Evolutionary conservation across 352 stramenopile species (phyloP).

Genomic region (Phytophthora podocarpi): DNA sequence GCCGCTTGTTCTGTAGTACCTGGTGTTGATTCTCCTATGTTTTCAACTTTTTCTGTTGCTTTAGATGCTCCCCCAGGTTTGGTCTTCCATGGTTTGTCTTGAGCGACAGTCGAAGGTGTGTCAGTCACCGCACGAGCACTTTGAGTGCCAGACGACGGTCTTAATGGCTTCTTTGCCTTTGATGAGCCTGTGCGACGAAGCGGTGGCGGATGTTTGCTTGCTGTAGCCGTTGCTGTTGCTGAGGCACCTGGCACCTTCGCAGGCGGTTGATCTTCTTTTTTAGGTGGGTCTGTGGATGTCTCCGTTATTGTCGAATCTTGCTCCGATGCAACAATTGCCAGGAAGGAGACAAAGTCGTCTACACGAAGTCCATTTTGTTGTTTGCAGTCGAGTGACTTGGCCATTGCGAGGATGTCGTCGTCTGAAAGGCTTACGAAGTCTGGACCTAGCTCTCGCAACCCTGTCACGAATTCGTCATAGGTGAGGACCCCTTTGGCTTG

Average conservation of each 20-base stretch:
- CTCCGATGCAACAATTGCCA: background rate
- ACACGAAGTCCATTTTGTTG: slow-evolving; percentile 39
- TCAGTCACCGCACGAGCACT: slow-evolving; percentile 19
- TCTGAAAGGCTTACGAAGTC: slow-evolving; percentile 44
- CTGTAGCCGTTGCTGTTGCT: too few relatives aligned
- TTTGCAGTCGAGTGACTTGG: slow-evolving; percentile 39
- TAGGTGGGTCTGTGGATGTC: background rate
- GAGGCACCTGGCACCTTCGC: background rate
- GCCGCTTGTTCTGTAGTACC: background rate
- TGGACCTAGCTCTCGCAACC: slow-evolving; percentile 43
- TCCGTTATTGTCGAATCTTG: background rate
- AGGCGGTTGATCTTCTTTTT: background rate
- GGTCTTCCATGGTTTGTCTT: slow-evolving; percentile 14
- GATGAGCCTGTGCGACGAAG: slow-evolving; percentile 18
- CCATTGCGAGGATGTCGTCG: slow-evolving; percentile 40
- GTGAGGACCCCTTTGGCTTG: slow-evolving; percentile 59
- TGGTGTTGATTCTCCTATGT: background rate
- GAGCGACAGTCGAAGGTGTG: background rate
- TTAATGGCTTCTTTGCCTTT: slow-evolving; percentile 5
- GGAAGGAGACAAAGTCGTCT: slow-evolving; percentile 48
- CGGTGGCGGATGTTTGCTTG: slow-evolving; percentile 12
- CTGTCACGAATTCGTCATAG: slow-evolving; percentile 57
- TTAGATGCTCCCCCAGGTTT: background rate
- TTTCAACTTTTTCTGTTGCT: background rate
- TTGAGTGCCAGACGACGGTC: slow-evolving; percentile 16